Evolutionary conservation across 179 eudicot genomes (phyloP).

Genomic region (Spinacia oleracea): DNA sequence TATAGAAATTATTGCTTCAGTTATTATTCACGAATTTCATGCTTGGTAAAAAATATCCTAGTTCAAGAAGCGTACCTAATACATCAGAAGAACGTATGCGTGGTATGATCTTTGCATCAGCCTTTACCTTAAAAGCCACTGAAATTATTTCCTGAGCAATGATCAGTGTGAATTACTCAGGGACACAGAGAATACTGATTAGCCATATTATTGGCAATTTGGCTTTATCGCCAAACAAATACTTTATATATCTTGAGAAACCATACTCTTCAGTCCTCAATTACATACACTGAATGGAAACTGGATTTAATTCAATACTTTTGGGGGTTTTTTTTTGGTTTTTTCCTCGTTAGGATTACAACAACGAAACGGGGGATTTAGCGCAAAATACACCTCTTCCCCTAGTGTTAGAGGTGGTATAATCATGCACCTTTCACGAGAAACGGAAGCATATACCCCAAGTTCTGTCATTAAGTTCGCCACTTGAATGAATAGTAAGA

Average conservation of each 20-base stretch:
- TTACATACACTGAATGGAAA: too few relatives aligned
- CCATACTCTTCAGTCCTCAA: too few relatives aligned
- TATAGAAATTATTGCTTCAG: not conserved
- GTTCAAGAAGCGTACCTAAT: constrained; percentile 27
- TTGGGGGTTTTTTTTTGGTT: too few relatives aligned
- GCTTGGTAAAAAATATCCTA: not conserved
- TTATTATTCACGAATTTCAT: not conserved
- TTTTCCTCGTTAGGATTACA: too few relatives aligned
- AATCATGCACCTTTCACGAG: not conserved
- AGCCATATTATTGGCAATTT: too few relatives aligned
- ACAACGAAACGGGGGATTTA: too few relatives aligned
- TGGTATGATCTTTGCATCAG: constrained; percentile 36
- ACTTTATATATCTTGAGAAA: too few relatives aligned
- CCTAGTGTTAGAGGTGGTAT: not conserved
- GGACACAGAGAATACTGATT: too few relatives aligned
- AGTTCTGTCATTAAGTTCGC: not conserved
- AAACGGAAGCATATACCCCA: not conserved
- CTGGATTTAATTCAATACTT: too few relatives aligned
- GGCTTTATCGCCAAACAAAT: too few relatives aligned
- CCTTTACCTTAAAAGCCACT: constrained; percentile 28
- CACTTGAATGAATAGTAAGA: not conserved
- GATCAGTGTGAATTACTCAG: not conserved
- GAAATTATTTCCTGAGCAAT: constrained; percentile 30
- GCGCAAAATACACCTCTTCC: too few relatives aligned
- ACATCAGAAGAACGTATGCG: constrained; percentile 22